phyloP scores from a whole-genome alignment of 2,329 filamentous ascomycete species.

The Saccharata proteae region DNA sequence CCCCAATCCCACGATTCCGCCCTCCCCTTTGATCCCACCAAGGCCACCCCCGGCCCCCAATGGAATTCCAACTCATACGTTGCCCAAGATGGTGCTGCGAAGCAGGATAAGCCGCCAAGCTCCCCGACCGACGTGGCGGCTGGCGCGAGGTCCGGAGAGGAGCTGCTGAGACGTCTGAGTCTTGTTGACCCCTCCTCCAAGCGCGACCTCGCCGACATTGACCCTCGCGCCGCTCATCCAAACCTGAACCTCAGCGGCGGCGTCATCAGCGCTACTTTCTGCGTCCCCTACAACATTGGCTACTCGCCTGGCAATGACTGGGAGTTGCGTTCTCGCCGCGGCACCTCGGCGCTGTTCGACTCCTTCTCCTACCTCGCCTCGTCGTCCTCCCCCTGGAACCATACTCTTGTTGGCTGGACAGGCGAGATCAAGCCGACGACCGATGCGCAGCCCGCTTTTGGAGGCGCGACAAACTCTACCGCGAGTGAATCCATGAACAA shows the following conservation, averaged over 20 bases:
- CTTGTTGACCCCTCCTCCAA: slow-evolving; percentile 22
- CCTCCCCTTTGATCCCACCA: slow-evolving; percentile 20
- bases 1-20: slow-evolving; percentile 12
- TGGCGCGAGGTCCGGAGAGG: slow-evolving; percentile 35
- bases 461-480: slow-evolving; percentile 25
- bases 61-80: slow-evolving; percentile 28
- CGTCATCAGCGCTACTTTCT: slow-evolving; percentile 52
- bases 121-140: slow-evolving; percentile 31
- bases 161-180: slow-evolving; percentile 42
- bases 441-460: slow-evolving; percentile 16
- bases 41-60: slow-evolving; percentile 19
- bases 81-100: slow-evolving; percentile 12
- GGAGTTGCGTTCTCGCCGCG: slow-evolving; percentile 64
- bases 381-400: slow-evolving; percentile 74
- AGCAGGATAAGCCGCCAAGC: too few species aligned
- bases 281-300: slow-evolving; percentile 48
- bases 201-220: slow-evolving; percentile 32
- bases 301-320: slow-evolving; percentile 43
- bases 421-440: slow-evolving; percentile 48
- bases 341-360: slow-evolving; percentile 85
- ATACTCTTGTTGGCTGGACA: slow-evolving; percentile 89
- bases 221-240: slow-evolving; percentile 44
- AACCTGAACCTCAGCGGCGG: slow-evolving; percentile 47
- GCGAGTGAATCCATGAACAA: slow-evolving; percentile 53
- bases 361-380: slow-evolving; percentile 81